Evolutionary conservation across 305 asterid species (phyloP), one percentile per base, ranked within the genome.

Genomic region (Fraxinus xanthoxyloides): DNA sequence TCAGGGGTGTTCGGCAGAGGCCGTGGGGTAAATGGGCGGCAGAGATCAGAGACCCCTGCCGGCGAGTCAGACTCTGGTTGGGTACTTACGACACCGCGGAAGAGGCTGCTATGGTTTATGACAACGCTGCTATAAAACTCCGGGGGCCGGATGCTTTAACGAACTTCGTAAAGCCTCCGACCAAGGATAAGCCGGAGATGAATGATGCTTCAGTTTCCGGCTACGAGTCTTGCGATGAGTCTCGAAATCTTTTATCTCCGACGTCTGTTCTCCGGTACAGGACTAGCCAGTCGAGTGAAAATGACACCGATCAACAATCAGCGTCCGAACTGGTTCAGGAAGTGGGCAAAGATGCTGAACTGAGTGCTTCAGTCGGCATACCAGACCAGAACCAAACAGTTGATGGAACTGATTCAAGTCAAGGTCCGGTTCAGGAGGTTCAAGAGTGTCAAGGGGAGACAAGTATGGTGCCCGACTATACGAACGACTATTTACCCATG

Each of bases 11-110:
- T 4, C 89, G 94, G 43, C 93, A 88, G 70, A 85, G 97, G 81
- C 95, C 95, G 0, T 92, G 97, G 97, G 95, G 95, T 0, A 92
- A 90, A 43, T 92, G 94, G 95, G 95, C 95, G 0, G 95, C 95
- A 6, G 95, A 92, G 79, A 92, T 92, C 40, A 83, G 95, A 19
- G 97, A 91, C 90, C 97, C 97, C 0, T 70, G 81, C 0, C 84
- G 81, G 19, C 85, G 88, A 35, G 89, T 89, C 1, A 32, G 97
- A 75, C 89, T 91, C 0, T 92, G 97, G 97, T 59, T 92, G 81
- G 97, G 97, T 0, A 92, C 97, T 13, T 92, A 91, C 19, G 87
- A 90, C 21, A 92, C 96, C 0, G 93, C 95, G 0, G 94, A 90
- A 34, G 97, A 90, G 72, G 95, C 97, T 0, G 97, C 95, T 0